Conservation (phyloP, 768 basidiomycete genomes). For the Hypholoma sublateritium region DNA sequence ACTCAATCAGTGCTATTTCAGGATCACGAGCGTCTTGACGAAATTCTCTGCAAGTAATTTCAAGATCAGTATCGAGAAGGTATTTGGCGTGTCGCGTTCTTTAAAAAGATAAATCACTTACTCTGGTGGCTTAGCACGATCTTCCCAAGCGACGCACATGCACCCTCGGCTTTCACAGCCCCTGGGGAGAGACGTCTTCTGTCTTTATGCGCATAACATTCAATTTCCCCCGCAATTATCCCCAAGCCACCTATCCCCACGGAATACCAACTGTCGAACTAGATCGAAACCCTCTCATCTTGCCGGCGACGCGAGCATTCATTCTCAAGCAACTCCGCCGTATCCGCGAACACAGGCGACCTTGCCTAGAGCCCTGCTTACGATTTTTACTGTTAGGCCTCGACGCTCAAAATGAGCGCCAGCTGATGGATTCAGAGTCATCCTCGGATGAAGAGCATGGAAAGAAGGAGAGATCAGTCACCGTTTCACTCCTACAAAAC, state of each 20-base stretch:
- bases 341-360: constrained; percentile 70
- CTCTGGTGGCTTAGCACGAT: constrained; percentile 49
- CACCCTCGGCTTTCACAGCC: constrained; percentile 84
- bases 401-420: constrained; percentile 48
- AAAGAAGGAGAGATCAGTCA: constrained; percentile 45
- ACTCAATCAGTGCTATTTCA: constrained; percentile 25
- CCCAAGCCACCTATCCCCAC: constrained; percentile 57
- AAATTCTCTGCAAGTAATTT: constrained; percentile 50
- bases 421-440: constrained; percentile 53
- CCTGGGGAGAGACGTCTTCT: constrained; percentile 85
- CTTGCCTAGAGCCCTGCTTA: constrained; percentile 83
- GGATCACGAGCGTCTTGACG: constrained; percentile 72
- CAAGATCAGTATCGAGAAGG: constrained; percentile 87
- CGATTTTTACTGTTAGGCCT: constrained; percentile 75
- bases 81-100: constrained; percentile 23
- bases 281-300: constrained; percentile 80
- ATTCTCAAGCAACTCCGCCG: constrained; percentile 76
- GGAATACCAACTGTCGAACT: constrained; percentile 77
- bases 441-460: constrained; percentile 66
- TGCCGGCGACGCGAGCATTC: constrained; percentile 71
- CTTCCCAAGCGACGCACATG: constrained; percentile 74
- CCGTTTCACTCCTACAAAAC: constrained; percentile 55
- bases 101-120: neutral
- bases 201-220: constrained; percentile 89
- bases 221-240: constrained; percentile 85